These are phyloP conservation scores for Lipomyces orientalis DNA, from an alignment of 805 yeast species.

Conservation along the genomic window DNA sequence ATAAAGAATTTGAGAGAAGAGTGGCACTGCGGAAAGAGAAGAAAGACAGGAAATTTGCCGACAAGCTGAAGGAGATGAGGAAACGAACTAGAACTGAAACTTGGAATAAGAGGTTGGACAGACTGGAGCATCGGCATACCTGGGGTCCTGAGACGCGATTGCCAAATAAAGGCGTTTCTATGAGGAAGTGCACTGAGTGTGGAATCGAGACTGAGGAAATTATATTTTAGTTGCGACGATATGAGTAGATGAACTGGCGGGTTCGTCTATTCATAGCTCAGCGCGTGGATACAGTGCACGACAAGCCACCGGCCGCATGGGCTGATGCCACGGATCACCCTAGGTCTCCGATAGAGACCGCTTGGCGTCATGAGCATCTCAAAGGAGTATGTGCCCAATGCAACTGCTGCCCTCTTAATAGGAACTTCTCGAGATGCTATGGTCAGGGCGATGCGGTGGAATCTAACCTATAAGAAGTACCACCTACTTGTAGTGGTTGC, in stretches of 20 bases:
- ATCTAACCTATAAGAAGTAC: too few relatives aligned
- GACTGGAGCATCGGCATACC: slow-evolving; percentile 71
- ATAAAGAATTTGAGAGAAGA: slow-evolving; percentile 88
- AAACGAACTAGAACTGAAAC: slow-evolving; percentile 92
- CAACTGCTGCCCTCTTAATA: too few relatives aligned
- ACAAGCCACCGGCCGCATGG: not conserved
- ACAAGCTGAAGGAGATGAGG: slow-evolving; percentile 84
- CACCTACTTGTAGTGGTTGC: too few relatives aligned
- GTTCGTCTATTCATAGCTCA: not conserved
- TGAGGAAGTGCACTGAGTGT: slow-evolving; percentile 74
- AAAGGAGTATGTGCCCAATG: not conserved
- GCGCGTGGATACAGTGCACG: not conserved
- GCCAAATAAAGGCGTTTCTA: slow-evolving; percentile 54
- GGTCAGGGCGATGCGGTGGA: too few relatives aligned
- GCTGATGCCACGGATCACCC: not conserved
- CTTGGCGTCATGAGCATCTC: not conserved
- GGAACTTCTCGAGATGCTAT: too few relatives aligned
- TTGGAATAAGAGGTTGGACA: slow-evolving; percentile 65
- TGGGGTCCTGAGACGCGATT: slow-evolving; percentile 58
- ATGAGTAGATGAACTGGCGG: not conserved
- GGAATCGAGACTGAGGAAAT: slow-evolving; percentile 85
- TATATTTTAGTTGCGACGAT: slow-evolving; percentile 48
- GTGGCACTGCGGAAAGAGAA: slow-evolving; percentile 73
- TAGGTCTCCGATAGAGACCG: not conserved
- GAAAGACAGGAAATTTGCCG: slow-evolving; percentile 77